Conservation (phyloP, 2,329 filamentous ascomycete genomes). For the Colletotrichum abscissum region DNA sequence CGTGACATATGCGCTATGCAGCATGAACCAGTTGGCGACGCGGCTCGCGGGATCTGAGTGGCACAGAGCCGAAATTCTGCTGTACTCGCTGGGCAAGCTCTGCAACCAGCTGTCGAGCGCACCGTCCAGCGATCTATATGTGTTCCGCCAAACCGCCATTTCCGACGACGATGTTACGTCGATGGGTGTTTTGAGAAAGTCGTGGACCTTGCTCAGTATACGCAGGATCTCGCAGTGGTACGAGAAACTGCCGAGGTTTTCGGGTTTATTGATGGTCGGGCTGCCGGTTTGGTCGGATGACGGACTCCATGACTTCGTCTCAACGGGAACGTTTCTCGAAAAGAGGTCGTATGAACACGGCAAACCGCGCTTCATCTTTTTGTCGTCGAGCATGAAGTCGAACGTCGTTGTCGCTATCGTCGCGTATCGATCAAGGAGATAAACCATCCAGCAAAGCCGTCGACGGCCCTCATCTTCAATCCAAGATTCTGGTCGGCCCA, state of each 20-base stretch:
- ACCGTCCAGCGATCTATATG: slow-evolving; percentile 51
- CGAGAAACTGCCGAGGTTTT: slow-evolving; percentile 57
- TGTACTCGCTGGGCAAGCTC: slow-evolving; percentile 56
- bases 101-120: slow-evolving; percentile 55
- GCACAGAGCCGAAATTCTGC: slow-evolving; percentile 56
- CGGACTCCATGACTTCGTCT: slow-evolving; percentile 47
- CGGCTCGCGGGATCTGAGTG: slow-evolving; percentile 57
- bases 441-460: slow-evolving; percentile 57
- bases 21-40: slow-evolving; percentile 59
- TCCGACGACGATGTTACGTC: slow-evolving; percentile 51
- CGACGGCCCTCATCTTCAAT: slow-evolving; percentile 57
- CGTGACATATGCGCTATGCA: slow-evolving; percentile 57
- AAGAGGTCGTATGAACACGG: slow-evolving; percentile 58
- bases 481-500: slow-evolving; percentile 53
- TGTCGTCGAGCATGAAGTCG: slow-evolving; percentile 55
- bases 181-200: slow-evolving; percentile 53
- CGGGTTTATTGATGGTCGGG: slow-evolving; percentile 47
- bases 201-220: slow-evolving; percentile 55
- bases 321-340: slow-evolving; percentile 55
- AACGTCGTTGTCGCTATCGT: slow-evolving; percentile 54
- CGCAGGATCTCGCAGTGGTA: slow-evolving; percentile 58
- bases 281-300: slow-evolving; percentile 40
- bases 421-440: slow-evolving; percentile 56
- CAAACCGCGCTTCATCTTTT: slow-evolving; percentile 51
- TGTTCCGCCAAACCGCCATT: slow-evolving; percentile 54